Conservation (phyloP, 805 yeast species). For the Schwanniomyces yamadae region DNA sequence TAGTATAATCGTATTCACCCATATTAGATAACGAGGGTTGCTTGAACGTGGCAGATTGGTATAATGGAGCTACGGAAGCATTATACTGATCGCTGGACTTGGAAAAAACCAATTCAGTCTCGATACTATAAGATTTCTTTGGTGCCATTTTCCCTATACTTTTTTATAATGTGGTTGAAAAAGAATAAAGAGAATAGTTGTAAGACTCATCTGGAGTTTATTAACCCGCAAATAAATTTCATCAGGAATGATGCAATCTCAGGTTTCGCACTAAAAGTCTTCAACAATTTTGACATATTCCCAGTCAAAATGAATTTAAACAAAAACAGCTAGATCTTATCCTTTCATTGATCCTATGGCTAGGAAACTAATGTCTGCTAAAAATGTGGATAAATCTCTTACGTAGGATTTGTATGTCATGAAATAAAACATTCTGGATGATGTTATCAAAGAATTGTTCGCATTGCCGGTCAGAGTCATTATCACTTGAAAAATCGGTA, state of each 20-base stretch:
- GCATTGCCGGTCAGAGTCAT: too few species aligned
- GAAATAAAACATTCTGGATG: too few species aligned
- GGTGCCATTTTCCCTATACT: slow-evolving; percentile 11
- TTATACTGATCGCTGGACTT: slow-evolving; percentile 66
- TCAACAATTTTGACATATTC: too few species aligned
- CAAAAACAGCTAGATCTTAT: too few species aligned
- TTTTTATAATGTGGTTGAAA: background rate
- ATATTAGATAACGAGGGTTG: slow-evolving; percentile 67
- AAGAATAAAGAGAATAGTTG: background rate
- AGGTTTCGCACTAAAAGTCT: slow-evolving; percentile 3
- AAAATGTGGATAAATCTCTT: too few species aligned
- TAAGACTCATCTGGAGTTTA: background rate
- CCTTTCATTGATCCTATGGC: too few species aligned
- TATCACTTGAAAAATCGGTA: too few species aligned
- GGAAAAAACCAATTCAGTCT: slow-evolving; percentile 67
- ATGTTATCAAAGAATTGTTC: too few species aligned
- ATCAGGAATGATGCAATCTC: slow-evolving; percentile 10
- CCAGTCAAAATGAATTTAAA: too few species aligned
- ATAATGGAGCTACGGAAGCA: slow-evolving; percentile 83
- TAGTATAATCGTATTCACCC: slow-evolving; percentile 74
- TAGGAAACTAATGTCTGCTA: too few species aligned
- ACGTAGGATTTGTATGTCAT: too few species aligned
- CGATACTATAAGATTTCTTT: slow-evolving; percentile 49
- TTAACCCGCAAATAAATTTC: background rate
- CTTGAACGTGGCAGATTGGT: slow-evolving; percentile 94